Percentiles rank a stretch among this genome's conserved stretches.
These are phyloP conservation scores for Phyllachora maydis DNA, from an alignment of 2,329 filamentous ascomycete genomes.

Conservation along the genomic window DNA sequence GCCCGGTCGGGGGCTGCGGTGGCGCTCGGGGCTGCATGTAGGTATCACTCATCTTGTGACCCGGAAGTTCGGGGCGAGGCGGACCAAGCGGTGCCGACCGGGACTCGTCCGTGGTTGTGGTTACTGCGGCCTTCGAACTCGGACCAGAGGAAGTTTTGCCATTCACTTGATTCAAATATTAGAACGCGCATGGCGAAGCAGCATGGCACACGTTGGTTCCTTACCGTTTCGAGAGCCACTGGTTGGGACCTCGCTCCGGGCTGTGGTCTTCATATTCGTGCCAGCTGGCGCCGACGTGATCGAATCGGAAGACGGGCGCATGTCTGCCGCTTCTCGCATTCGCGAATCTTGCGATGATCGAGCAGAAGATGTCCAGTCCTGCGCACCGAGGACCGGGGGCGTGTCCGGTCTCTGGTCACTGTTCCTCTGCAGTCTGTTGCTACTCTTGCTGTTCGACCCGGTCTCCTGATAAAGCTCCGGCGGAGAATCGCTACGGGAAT, in stretches of 20 bases:
- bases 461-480: constrained; percentile 18
- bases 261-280: constrained; percentile 24
- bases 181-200: too few relatives aligned
- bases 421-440: constrained; percentile 8
- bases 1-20: constrained; percentile 30
- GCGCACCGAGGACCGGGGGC: constrained; percentile 11
- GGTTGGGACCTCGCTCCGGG: constrained; percentile 41
- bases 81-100: too few relatives aligned
- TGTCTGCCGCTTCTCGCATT: constrained; percentile 30
- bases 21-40: constrained; percentile 38
- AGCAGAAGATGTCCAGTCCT: constrained; percentile 19
- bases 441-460: constrained; percentile 14
- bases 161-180: constrained; percentile 17
- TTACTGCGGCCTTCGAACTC: constrained; percentile 3
- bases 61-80: constrained; percentile 2
- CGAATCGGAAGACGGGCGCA: constrained; percentile 20
- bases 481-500: constrained; percentile 21
- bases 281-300: constrained; percentile 17
- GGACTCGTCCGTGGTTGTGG: too few relatives aligned
- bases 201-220: constrained; percentile 6
- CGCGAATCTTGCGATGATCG: constrained; percentile 39
- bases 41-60: constrained; percentile 20
- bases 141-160: constrained; percentile 11
- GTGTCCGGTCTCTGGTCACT: constrained; percentile 9
- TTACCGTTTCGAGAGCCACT: constrained; percentile 20